phyloP scores from a whole-genome alignment of 148 eudicot genomes.

The Vaccinium macrocarpon region DNA sequence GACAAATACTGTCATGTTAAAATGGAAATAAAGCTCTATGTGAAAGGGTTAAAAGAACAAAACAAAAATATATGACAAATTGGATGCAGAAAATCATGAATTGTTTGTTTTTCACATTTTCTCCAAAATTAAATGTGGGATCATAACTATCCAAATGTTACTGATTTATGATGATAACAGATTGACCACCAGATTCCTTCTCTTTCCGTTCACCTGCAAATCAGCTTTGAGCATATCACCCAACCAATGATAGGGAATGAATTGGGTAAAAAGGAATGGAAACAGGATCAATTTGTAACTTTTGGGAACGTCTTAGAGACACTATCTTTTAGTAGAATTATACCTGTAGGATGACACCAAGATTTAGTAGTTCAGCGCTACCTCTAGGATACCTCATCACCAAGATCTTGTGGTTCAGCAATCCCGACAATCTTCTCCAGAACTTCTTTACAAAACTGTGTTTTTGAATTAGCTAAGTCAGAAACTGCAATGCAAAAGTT shows the following conservation, averaged over 20 bases:
- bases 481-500: background rate
- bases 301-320: background rate
- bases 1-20: background rate
- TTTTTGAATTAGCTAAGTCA: background rate
- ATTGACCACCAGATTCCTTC: too few species aligned
- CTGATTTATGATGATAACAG: too few species aligned
- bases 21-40: background rate
- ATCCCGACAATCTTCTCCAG: background rate
- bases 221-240: too few species aligned
- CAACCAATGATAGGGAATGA: background rate
- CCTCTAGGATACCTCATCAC: background rate
- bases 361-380: background rate
- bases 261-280: background rate
- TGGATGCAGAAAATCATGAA: background rate
- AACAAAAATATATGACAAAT: background rate
- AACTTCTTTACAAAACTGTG: conserved; percentile 2
- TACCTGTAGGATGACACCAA: background rate
- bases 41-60: background rate
- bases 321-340: background rate
- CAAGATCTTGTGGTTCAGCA: conserved; percentile 7
- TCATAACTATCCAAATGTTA: too few species aligned
- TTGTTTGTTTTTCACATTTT: background rate
- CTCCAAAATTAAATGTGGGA: background rate
- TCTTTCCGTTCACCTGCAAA: too few species aligned
- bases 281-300: background rate